Conservation (phyloP, 805 yeast genomes). For the Barnettozyma salicaria region DNA sequence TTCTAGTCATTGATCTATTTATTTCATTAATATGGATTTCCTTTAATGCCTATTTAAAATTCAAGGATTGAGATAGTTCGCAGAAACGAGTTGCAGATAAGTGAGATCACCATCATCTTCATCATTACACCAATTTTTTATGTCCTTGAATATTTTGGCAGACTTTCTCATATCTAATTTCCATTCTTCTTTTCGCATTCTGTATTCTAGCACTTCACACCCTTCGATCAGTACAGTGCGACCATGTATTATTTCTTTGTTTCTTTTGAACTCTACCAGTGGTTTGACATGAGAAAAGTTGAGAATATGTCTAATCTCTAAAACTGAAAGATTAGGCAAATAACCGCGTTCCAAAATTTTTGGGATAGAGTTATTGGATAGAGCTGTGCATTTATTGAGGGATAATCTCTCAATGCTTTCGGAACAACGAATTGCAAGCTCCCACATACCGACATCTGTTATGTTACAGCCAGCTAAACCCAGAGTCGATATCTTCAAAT, state of each 20-base stretch:
- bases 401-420: conserved; percentile 56
- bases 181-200: conserved; percentile 56
- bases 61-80: no score
- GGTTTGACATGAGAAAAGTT: conserved; percentile 55
- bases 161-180: conserved; percentile 51
- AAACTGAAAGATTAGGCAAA: conserved; percentile 57
- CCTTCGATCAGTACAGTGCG: conserved; percentile 58
- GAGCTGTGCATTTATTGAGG: conserved; percentile 59
- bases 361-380: conserved; percentile 58
- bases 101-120: conserved; percentile 34
- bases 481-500: conserved; percentile 50
- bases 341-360: conserved; percentile 38
- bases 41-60: no score
- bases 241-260: conserved; percentile 28
- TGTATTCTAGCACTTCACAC: conserved; percentile 60
- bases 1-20: no score
- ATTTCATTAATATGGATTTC: no score
- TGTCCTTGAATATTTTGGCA: conserved; percentile 54
- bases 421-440: conserved; percentile 53
- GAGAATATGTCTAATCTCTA: conserved; percentile 65
- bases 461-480: conserved; percentile 88
- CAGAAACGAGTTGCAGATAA: background rate
- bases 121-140: conserved; percentile 56
- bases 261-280: conserved; percentile 56
- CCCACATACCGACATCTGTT: conserved; percentile 77